Base-by-base conservation (phyloP, 768 basidiomycete species). In the Leccinum pellstonianum region DNA sequence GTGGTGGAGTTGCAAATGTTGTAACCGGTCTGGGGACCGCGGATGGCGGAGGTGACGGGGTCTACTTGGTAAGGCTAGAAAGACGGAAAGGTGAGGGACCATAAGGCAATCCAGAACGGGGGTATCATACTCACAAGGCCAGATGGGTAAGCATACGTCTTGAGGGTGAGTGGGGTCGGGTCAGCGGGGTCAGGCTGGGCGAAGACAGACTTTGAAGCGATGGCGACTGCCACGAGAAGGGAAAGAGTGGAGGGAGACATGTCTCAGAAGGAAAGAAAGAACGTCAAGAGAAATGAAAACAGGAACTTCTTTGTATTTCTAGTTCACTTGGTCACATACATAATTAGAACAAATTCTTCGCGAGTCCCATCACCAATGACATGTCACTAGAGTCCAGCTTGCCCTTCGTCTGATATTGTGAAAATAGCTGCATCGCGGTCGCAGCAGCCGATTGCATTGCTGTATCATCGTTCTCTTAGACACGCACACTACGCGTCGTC, bases 1-100 rank as follows among this genome's bases (percentile, higher is more conserved):
- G 88, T 90, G 33, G 86, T 84, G 2, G 84, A 81, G 74, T 89
- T 90, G 66, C 87, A 90, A 3, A 75, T 64, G 70, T 88, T 88
- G 78, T 85, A 88, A 5, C 89, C 88, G 7, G 54, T 56, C 68
- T 90, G 89, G 14, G 75, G 68, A 11, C 87, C 88, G 64, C 88
- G 85, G 29, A 73, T 75, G 25, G 75, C 73, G 12, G 64, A 56
- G 59, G 74, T 67, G 43, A 79, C 72, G 19, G 72, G 65, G 57
- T 83, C 80, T 23, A 75, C 82, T 73, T 84, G 76, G 69, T 81
- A 79, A 14, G 85, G 85, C 83, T 85, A 55, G 2, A 2, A 56
- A 25, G 7, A 8, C 2, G 37, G 2, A 29, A 47, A 1, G 14
- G 43, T 56, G 0, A 58, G 52, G 52, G 5, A 1, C 12, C 7